phyloP scores from a whole-genome alignment of 805 yeast species.

The Candida gorgasii region DNA sequence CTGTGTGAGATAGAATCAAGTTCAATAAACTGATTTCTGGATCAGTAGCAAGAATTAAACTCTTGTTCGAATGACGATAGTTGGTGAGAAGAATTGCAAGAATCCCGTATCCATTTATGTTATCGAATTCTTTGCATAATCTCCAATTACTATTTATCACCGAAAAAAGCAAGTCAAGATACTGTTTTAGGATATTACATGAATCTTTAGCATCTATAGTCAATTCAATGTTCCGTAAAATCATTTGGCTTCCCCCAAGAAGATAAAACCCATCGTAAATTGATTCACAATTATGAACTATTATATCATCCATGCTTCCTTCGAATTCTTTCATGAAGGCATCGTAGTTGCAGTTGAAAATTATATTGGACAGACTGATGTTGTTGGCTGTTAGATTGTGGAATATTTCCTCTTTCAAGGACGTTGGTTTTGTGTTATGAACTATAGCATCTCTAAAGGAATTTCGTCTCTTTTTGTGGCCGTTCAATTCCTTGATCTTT shows the following conservation, averaged over 20 bases:
- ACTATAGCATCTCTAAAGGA: conserved; percentile 11
- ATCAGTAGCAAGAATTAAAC: background rate
- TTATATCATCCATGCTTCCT: conserved; percentile 11
- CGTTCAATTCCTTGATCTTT: conserved; percentile 30
- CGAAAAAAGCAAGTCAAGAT: conserved; percentile 44
- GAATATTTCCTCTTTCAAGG: conserved; percentile 15
- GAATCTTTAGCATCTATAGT: conserved; percentile 26
- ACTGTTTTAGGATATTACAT: conserved; percentile 24
- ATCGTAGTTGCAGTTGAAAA: conserved; percentile 21
- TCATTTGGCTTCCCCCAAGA: conserved; percentile 53
- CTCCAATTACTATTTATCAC: conserved; percentile 51
- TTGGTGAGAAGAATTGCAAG: conserved; percentile 53
- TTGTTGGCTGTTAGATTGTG: conserved; percentile 12
- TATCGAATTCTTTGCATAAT: conserved; percentile 57
- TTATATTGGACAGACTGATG: conserved; percentile 20
- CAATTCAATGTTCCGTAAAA: conserved; percentile 48
- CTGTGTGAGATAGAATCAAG: conserved; percentile 51
- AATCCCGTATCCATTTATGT: conserved; percentile 59
- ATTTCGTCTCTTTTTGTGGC: conserved; percentile 10
- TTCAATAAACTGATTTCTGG: conserved; percentile 34
- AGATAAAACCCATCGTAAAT: conserved; percentile 37
- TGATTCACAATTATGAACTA: conserved; percentile 26
- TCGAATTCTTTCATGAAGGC: conserved; percentile 14
- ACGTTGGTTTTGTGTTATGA: conserved; percentile 2
- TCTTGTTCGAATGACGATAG: conserved; percentile 29